Percentiles rank a stretch among this genome's conserved stretches.
These are phyloP conservation scores for Aspergillus aculeatinus DNA, from an alignment of 2,329 filamentous ascomycete species.

Conservation along the genomic window DNA sequence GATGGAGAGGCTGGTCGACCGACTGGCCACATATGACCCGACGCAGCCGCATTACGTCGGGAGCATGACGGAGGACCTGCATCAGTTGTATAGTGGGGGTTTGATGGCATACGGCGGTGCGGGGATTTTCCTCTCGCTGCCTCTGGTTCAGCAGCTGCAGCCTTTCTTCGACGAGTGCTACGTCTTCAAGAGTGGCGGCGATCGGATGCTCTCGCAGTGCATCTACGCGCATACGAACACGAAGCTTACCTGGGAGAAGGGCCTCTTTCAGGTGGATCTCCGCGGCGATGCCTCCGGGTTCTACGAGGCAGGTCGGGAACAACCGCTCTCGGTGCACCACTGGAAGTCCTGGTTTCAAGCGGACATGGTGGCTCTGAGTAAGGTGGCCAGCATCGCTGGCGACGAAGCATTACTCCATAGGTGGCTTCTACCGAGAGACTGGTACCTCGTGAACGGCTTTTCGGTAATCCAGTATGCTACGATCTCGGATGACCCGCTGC, in stretches of 20 bases:
- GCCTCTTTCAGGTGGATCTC: conserved; percentile 57
- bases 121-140: conserved; percentile 54
- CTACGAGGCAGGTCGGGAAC: conserved; percentile 53
- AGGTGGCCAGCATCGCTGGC: conserved; percentile 14
- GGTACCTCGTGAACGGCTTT: conserved; percentile 54
- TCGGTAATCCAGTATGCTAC: conserved; percentile 52
- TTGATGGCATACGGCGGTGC: conserved; percentile 60
- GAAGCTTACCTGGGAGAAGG: conserved; percentile 51
- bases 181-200: conserved; percentile 43
- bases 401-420: conserved; percentile 16
- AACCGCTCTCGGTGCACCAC: conserved; percentile 38
- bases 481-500: conserved; percentile 36
- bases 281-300: conserved; percentile 54
- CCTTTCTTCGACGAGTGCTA: conserved; percentile 51
- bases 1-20: conserved; percentile 47
- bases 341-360: conserved; percentile 22
- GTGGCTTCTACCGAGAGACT: conserved; percentile 15
- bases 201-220: conserved; percentile 55
- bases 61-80: conserved; percentile 54
- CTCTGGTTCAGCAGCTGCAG: conserved; percentile 49
- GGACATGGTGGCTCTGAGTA: conserved; percentile 16
- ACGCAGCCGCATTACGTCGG: conserved; percentile 53
- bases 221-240: conserved; percentile 53
- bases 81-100: conserved; percentile 49
- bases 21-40: conserved; percentile 48